Conservation (phyloP, 2,329 filamentous ascomycete species). For the Botrytis hyacinthi region DNA sequence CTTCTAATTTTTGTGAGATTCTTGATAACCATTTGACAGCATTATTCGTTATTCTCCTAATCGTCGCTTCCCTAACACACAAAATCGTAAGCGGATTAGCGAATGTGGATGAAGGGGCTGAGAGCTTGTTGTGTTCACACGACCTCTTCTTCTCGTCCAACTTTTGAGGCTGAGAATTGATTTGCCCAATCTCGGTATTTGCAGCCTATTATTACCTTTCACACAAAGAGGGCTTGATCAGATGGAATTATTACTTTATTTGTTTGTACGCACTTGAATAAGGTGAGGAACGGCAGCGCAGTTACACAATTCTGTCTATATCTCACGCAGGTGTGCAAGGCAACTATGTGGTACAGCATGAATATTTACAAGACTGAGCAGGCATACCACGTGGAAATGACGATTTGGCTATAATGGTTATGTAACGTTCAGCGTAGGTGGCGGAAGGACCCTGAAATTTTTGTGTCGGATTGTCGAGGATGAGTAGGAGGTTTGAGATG, state of each 20-base stretch:
- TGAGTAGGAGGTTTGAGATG: neutral
- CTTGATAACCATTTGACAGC: neutral
- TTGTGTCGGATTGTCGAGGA: neutral
- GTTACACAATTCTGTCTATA: neutral
- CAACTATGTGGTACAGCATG: neutral
- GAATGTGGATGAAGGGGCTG: conserved; percentile 11
- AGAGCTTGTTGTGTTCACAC: conserved; percentile 6
- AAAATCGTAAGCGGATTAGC: conserved; percentile 6
- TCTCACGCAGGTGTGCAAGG: neutral
- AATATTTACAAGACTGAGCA: neutral
- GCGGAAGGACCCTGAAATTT: neutral
- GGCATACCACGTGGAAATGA: conserved; percentile 22
- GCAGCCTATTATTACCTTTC: neutral
- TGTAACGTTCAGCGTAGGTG: conserved; percentile 12
- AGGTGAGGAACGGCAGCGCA: neutral
- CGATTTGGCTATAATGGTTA: neutral
- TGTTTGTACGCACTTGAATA: neutral
- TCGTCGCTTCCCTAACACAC: neutral
- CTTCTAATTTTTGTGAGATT: neutral
- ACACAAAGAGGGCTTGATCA: neutral
- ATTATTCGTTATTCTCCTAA: conserved; percentile 4
- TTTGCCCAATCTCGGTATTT: neutral
- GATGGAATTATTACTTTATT: neutral
- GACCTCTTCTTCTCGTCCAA: neutral
- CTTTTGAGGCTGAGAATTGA: neutral